Conservation (phyloP, 768 basidiomycete species). For the Calocera cornea region DNA sequence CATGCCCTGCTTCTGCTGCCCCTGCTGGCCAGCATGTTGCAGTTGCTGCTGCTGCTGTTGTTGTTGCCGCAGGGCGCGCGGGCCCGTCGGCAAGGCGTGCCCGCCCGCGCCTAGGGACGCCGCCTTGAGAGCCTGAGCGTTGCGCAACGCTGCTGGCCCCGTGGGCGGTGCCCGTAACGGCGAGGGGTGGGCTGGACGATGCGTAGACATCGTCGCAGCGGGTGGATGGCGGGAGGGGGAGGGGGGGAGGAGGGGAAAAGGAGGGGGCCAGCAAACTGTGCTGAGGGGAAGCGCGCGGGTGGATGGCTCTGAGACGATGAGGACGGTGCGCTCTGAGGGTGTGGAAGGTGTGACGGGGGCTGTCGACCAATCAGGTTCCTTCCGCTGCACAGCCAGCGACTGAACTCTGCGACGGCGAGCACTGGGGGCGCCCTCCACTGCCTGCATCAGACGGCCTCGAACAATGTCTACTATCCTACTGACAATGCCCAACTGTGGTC, state of each 20-base stretch:
- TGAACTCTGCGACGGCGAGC: slow-evolving; percentile 1
- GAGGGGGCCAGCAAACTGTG: background rate
- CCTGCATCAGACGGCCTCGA: background rate
- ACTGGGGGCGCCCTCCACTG: background rate
- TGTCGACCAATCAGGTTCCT: slow-evolving; percentile 5
- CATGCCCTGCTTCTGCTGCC: background rate
- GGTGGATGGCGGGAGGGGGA: background rate
- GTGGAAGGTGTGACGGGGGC: background rate
- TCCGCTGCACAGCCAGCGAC: slow-evolving; percentile 6
- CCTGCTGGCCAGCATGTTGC: background rate
- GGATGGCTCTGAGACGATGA: slow-evolving; percentile 4
- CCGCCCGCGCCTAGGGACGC: background rate
- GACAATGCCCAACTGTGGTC: background rate
- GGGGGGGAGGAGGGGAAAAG: background rate
- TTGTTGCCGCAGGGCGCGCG: slow-evolving; percentile 4
- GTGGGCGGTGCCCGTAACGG: slow-evolving; percentile 5
- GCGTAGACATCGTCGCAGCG: slow-evolving; percentile 1
- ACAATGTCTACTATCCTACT: background rate
- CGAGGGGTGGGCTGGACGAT: slow-evolving; percentile 4
- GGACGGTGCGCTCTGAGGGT: background rate
- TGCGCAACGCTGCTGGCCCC: slow-evolving; percentile 3
- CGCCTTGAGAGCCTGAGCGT: slow-evolving; percentile 2
- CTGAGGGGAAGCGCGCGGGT: background rate
- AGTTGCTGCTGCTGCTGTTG: background rate
- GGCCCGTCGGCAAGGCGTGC: background rate